Base-by-base conservation (phyloP, 176 grass and related monocot genomes). In the Carex scoparia region DNA sequence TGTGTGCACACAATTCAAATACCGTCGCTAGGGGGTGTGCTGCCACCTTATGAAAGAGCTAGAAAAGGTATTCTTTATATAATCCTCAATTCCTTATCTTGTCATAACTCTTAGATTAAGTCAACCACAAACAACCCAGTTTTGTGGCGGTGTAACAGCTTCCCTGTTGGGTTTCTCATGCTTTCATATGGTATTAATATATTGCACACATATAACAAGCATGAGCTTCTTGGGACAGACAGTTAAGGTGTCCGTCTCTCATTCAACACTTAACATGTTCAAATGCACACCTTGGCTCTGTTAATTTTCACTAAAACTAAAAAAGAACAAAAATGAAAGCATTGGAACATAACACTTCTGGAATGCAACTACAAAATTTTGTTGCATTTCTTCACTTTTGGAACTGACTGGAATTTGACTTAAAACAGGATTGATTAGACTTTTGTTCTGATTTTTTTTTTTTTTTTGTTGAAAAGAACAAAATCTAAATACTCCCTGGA, bases 11-110 rank as follows among this genome's bases (percentile, higher is more conserved):
- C 81, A 89, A 81, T 15, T 82, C 79, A 69, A 60, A 37, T 86
- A 84, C 81, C 87, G 94, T 27, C 85, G 19, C 53, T 62, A 88
- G 76, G 94, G 91, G 84, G 91, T 95, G 87, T 93, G 94, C 27
- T 87, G 84, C 44, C 76, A 88, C 79, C 42, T 95, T 38, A 84
- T 95, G 30, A 89, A 84, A 72, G 89, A 87, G 86, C 61, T 93
- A 42, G 94, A 95, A 71, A 90, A 95, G 91, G 94, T 93, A 84
- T 1, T 32, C 23, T 68, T 37, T 68, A 10, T 18, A 40, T 40
- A 38, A 68, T 68, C 3, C 65, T 68, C 37, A 7, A 68, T 33
- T 69, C 0, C 33, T 69, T 69, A 8, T 37, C 13, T 38, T 18
- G 0, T 69, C 14, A 40, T 38, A 69, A 69, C 32, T 38, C 33